A percentile compares a stretch with the other conserved stretches of the same genome.
Evolutionary conservation across 2,329 filamentous ascomycete species (phyloP).

Genomic region (Metarhizium sp.): DNA sequence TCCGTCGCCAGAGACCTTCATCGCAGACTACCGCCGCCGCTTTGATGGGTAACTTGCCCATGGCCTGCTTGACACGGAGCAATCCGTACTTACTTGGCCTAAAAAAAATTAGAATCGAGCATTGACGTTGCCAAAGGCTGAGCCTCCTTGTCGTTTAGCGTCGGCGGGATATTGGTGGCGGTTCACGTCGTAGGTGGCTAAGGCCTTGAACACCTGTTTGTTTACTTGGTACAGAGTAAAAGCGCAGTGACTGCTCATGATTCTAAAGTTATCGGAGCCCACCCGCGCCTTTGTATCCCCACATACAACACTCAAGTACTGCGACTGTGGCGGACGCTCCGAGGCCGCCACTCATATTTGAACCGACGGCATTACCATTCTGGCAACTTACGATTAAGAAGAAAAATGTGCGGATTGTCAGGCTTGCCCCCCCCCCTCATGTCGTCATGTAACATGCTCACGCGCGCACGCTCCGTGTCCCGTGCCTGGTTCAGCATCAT

Average conservation of each 20-base stretch:
- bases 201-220: not conserved
- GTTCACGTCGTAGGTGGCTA: not conserved
- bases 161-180: not conserved
- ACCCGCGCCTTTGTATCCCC: not conserved
- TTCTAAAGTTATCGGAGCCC: not conserved
- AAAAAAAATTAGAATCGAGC: not conserved
- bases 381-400: not conserved
- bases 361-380: constrained; percentile 1
- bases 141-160: not conserved
- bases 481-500: not conserved
- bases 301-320: not conserved
- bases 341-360: constrained; percentile 1
- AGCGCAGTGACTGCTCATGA: not conserved
- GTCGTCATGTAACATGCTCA: not conserved
- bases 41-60: no score
- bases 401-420: not conserved
- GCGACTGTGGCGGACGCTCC: constrained; percentile 1
- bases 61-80: no score
- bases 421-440: not conserved
- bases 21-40: no score
- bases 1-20: no score
- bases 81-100: not conserved
- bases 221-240: not conserved
- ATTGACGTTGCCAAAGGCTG: not conserved
- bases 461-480: not conserved